Evolutionary conservation across 768 basidiomycete genomes (phyloP).

Genomic region (Suillus placidus): DNA sequence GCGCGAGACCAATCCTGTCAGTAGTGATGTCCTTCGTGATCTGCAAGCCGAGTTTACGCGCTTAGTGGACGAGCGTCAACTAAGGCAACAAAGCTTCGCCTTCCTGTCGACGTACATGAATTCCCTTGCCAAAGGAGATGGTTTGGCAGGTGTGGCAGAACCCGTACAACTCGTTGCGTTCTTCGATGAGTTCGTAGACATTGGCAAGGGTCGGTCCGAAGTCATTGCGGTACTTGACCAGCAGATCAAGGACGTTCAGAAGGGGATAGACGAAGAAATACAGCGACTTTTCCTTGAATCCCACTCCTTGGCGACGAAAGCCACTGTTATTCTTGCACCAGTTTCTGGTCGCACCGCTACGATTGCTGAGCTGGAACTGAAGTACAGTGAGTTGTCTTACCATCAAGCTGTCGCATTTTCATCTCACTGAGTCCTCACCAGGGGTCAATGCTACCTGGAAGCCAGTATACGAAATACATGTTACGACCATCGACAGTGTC

Average conservation of each 20-base stretch:
- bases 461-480: slow-evolving; percentile 23
- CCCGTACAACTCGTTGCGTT: slow-evolving; percentile 23
- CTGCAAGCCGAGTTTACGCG: slow-evolving; percentile 16
- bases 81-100: slow-evolving; percentile 23
- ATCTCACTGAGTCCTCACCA: not conserved
- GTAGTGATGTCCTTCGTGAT: slow-evolving; percentile 9
- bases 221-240: slow-evolving; percentile 20
- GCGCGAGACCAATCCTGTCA: not conserved
- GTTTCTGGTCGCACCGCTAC: slow-evolving; percentile 9
- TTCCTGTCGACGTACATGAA: slow-evolving; percentile 32
- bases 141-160: slow-evolving; percentile 3
- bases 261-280: slow-evolving; percentile 19
- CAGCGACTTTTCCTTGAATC: slow-evolving; percentile 8
- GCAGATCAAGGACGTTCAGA: slow-evolving; percentile 16
- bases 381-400: slow-evolving; percentile 18
- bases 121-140: slow-evolving; percentile 29
- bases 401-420: not conserved
- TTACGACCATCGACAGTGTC: slow-evolving; percentile 13
- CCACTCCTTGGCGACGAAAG: slow-evolving; percentile 3
- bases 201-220: slow-evolving; percentile 21
- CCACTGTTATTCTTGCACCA: slow-evolving; percentile 17
- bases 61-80: slow-evolving; percentile 21
- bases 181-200: slow-evolving; percentile 27
- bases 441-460: slow-evolving; percentile 25
- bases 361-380: slow-evolving; percentile 20